Evolutionary conservation across 768 basidiomycete species (phyloP), one percentile per base, ranked within the genome.

Genomic region (Mycena maculata): DNA sequence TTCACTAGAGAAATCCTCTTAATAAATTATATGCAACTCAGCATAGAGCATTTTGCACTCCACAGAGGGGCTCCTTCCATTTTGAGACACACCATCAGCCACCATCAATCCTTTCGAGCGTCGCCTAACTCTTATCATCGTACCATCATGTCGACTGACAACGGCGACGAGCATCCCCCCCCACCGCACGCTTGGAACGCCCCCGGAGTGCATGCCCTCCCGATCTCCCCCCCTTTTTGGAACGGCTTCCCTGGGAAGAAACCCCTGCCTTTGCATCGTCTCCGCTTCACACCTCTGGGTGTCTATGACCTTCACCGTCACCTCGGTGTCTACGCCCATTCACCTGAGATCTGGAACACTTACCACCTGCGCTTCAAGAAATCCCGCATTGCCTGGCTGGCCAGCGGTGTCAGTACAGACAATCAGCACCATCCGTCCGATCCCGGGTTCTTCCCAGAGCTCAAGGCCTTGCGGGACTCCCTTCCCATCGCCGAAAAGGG

Each of bases 311-410:
- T 68, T 42, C 61, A 54, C 1, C 67, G 56, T 5, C 44, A 42
- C 4, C 52, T 68, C 3, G 67, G 67, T 20, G 39, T 38, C 12
- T n/a, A 33, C 5, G 7, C n/a, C 0, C 6, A 3, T 11, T n/a
- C 49, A 30, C 54, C 60, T n/a, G 55, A 25, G 2, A 15, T 63
- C n/a, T 68, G 41, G 13, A 2, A 49, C 6, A 2, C 2, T 1
- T 63, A 44, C 42, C 27, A 11, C 1, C 4, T 11, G 0, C 48
- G 60, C 2, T 68, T 68, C 23, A 7, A 31, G 5, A 27, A 60
- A 2, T 6, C 45, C 11, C 53, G 63, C 20, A 36, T 68, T 23
- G 60, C 53, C 3, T 68, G 67, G 67, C 53, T 63, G 10, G 45
- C 48, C 2, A 48, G 9, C 0, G 67, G 61, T 4, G 11, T 38